Evolutionary conservation across 2,329 filamentous ascomycete species (phyloP), one percentile per base, ranked within the genome.

Genomic region (Aspergillus felis): DNA sequence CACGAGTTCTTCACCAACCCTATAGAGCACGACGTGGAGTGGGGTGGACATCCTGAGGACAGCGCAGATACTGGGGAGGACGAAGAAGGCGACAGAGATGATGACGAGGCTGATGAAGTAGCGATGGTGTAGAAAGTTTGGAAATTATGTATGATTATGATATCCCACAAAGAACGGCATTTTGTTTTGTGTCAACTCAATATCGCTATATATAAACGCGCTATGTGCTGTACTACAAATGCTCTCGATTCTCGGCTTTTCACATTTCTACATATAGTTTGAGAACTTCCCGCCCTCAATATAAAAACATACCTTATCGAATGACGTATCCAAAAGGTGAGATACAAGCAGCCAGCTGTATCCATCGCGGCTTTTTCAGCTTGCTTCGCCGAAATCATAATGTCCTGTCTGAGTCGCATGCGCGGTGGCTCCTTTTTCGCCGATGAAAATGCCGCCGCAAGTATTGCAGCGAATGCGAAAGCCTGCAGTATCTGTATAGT

Each of bases 401-500:
- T 81, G 79, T 1, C 78, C 78, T 1, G 78, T 80, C 61, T 75
- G 66, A 48, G 71, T 61, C 20, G 79, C 79, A 68, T 81, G 79
- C 62, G 77, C 68, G 0, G 74, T 75, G 2, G 78, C 79, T 24
- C 77, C 78, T 48, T 72, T 76, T 64, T 81, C 78, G 17, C 79
- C 79, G 8, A 74, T 70, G 57, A 78, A 76, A 38, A 69, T 67
- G 17, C 69, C 71, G 4, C 77, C 76, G 56, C 79, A 81, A 3
- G 81, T 78, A 62, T 92, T 91, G 72, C 93, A 97, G 67, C 82
- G 85, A 57, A 97, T 83, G 41, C 84, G 81, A 68, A 97, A 91
- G 0, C 87, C 87, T 24, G 89, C 84, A 0, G 91, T 96, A 71
- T 97, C 91, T 0, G 92, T 97, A 67, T 86, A 97, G 71, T 97